Base-by-base conservation (phyloP, 2,329 filamentous ascomycete species). In the Myriosclerotinia duriaeana region DNA sequence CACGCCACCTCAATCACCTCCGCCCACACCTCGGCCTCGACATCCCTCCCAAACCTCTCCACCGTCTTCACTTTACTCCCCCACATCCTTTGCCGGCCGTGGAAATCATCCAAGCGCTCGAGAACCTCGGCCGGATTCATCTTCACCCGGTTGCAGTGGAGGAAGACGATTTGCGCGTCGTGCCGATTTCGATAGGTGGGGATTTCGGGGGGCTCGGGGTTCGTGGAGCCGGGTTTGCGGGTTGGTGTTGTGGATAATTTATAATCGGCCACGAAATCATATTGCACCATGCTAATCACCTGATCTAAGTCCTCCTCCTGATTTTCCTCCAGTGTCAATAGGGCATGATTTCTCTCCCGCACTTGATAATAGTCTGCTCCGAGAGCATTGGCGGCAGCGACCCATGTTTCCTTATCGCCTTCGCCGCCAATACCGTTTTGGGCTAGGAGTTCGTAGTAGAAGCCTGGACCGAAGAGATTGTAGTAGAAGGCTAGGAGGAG, bases 401-500 rank as follows among this genome's bases (percentile, higher is more conserved):
- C 58, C 52, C 58, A 66, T 14, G 65, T 66, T 34, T 66, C 65
- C 26, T 66, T 66, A 11, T 66, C 65, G 15, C 65, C 65, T 64
- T 66, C 65, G 12, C 65, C 65, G 3, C 65, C 65, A 1, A 64
- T 54, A 6, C 52, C 65, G 6, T 48, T 63, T n/a, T 66, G 65
- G 3, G 65, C 22, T 9, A 66, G 30, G 11, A 64, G 20, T 30
- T 50, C 42, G 17, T 66, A 66, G 59, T 56, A 66, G n/a, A 64
- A 63, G 2, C 50, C 65, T 11, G 65, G 65, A 20, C 65, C 65
- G 9, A 48, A 56, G 30, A 66, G 65, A 15, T 66, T 66, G 22
- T 66, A 66, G 26, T 66, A 66, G 20, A 64, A 64, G 7, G 65
- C 65, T 36, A 66, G 22, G 42, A 66, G 58, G 5, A 66, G 60